Evolutionary conservation across 176 grass and related monocot genomes (phyloP), one percentile per base, ranked within the genome.

Genomic region (Microstegium vimineum): DNA sequence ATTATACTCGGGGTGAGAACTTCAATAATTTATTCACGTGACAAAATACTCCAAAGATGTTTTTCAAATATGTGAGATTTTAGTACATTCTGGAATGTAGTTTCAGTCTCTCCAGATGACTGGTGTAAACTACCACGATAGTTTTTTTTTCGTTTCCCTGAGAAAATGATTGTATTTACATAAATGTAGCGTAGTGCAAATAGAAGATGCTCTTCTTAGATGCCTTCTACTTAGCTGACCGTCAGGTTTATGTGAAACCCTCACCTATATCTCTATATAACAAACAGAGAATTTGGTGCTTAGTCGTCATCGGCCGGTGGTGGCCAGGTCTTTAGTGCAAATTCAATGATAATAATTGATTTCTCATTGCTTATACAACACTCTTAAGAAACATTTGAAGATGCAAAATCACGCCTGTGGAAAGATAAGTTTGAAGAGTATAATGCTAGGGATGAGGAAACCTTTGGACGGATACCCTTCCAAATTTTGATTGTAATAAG

Each of bases 401-500:
- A 90, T 69, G 70, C 75, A 14, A 91, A 89, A 23, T 81, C 88
- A 4, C 82, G 68, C 43, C 16, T 65, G 64, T 93, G 90, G 90
- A 93, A 93, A 77, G 76, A 83, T 73, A 94, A 87, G 49, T 80
- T 92, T 89, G 75, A 87, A 67, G 69, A 91, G 32, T 63, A 74
- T 59, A 83, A 89, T 46, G 59, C 66, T 38, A 88, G 76, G 49
- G 83, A 85, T 42, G 92, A 87, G 32, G 80, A 35, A 87, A 84
- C 88, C 42, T 94, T 89, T 81, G 73, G 76, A 75, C 92, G 80
- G 69, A 80, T 91, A 78, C 90, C 86, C 11, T 92, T 91, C 77
- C 92, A 94, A 65, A 86, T 94, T 74, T 97, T 90, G 95, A 91
- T 91, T 69, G 85, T 97, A 34, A 87, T 97, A 34, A 87, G 80